Conservation (phyloP, 179 eudicot genomes). For the Kewa caespitosa region DNA sequence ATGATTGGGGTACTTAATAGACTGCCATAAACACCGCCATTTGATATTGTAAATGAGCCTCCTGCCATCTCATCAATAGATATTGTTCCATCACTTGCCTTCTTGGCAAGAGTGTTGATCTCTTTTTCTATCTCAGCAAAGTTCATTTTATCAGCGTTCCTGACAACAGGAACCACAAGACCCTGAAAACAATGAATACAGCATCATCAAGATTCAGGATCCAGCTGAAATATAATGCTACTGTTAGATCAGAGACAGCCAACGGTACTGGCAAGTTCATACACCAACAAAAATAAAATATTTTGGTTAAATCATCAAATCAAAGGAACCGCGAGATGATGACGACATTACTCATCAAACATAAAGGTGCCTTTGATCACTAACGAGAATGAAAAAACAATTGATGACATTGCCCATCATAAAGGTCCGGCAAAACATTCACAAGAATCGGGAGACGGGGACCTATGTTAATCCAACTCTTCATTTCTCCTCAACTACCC, state of each 20-base stretch:
- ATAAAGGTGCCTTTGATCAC: too few species aligned
- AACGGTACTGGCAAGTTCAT: background rate
- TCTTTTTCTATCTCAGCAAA: slow-evolving; percentile 92
- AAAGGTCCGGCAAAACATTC: too few species aligned
- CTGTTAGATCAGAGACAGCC: background rate
- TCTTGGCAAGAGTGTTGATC: slow-evolving; percentile 87
- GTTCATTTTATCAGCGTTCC: slow-evolving; percentile 80
- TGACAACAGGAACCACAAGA: slow-evolving; percentile 94
- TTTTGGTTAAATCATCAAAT: background rate
- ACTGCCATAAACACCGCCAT: slow-evolving; percentile 99
- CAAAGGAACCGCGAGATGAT: background rate
- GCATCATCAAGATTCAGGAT: slow-evolving; percentile 6
- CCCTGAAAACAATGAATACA: slow-evolving; percentile 49
- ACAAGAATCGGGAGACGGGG: too few species aligned
- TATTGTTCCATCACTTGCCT: slow-evolving; percentile 80
- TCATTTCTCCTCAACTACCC: too few species aligned
- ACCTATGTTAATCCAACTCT: too few species aligned
- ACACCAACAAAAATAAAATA: background rate
- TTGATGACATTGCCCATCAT: too few species aligned
- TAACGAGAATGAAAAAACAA: too few species aligned
- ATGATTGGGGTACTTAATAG: slow-evolving; percentile 94
- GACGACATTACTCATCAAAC: background rate
- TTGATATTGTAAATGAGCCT: slow-evolving; percentile 93
- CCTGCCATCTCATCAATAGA: slow-evolving; percentile 99
- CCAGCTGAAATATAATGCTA: background rate